phyloP scores from a whole-genome alignment of 129 eudicot species.

The Calendula officinalis region DNA sequence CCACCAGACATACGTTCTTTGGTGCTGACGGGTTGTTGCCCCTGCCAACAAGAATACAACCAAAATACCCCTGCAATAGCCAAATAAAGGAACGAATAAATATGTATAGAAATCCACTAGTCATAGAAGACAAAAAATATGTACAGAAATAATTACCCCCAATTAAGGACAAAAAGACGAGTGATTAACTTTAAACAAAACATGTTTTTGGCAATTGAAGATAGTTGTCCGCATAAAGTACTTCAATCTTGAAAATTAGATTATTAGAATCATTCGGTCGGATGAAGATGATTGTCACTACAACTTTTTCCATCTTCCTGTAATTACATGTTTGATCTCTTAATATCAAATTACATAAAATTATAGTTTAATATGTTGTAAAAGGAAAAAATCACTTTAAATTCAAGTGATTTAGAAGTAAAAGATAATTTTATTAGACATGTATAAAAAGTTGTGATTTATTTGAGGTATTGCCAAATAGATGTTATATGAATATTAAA shows the following conservation, averaged over 20 bases:
- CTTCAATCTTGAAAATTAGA: background rate
- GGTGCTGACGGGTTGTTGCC: no score
- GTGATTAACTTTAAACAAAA: conserved; percentile 18
- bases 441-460: no score
- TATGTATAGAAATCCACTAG: no score
- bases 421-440: no score
- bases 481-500: no score
- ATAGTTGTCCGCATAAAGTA: conserved; percentile 19
- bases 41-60: no score
- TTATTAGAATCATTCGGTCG: conserved; percentile 16
- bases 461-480: no score
- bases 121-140: background rate
- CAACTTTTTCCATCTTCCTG: background rate
- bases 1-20: no score
- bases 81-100: no score
- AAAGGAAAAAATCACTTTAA: no score
- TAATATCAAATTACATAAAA: background rate
- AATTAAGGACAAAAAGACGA: conserved; percentile 5
- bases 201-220: conserved; percentile 14
- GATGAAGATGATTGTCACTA: background rate
- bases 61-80: no score
- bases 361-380: background rate
- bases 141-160: background rate
- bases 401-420: no score
- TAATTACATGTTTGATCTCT: background rate